phyloP scores from a whole-genome alignment of 352 stramenopile genomes.

The Pythium brassicae region DNA sequence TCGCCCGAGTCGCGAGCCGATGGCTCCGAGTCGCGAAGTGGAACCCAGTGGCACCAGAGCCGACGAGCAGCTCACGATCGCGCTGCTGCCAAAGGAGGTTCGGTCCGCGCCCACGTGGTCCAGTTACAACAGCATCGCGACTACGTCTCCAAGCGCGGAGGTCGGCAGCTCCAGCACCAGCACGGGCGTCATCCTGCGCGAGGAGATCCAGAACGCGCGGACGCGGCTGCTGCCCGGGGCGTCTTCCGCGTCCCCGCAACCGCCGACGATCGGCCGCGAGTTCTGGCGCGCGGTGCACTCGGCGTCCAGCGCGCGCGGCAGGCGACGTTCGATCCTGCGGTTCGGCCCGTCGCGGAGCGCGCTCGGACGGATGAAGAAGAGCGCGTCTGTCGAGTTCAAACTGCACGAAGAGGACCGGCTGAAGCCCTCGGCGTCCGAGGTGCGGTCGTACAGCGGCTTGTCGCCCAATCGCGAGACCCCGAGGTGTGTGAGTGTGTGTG shows the following conservation, averaged over 20 bases:
- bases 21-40: not conserved
- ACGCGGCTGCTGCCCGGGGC: constrained; percentile 4
- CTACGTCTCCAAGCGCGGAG: not conserved
- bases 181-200: not conserved
- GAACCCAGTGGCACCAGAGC: not conserved
- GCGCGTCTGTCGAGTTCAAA: constrained; percentile 67
- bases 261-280: not conserved
- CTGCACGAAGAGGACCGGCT: constrained; percentile 37
- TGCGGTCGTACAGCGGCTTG: constrained; percentile 28
- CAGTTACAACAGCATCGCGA: not conserved
- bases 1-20: not conserved
- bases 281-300: constrained; percentile 3
- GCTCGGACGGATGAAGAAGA: constrained; percentile 40
- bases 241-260: not conserved
- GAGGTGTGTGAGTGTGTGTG: constrained; percentile 26
- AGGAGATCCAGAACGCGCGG: constrained; percentile 5
- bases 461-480: constrained; percentile 33
- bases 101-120: constrained; percentile 7
- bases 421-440: constrained; percentile 20
- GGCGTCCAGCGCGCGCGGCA: not conserved
- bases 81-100: constrained; percentile 1
- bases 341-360: constrained; percentile 37
- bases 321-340: constrained; percentile 58
- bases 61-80: not conserved
- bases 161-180: not conserved